Evolutionary conservation across 2,329 filamentous ascomycete genomes (phyloP).

Genomic region (Colletotrichum lentis): DNA sequence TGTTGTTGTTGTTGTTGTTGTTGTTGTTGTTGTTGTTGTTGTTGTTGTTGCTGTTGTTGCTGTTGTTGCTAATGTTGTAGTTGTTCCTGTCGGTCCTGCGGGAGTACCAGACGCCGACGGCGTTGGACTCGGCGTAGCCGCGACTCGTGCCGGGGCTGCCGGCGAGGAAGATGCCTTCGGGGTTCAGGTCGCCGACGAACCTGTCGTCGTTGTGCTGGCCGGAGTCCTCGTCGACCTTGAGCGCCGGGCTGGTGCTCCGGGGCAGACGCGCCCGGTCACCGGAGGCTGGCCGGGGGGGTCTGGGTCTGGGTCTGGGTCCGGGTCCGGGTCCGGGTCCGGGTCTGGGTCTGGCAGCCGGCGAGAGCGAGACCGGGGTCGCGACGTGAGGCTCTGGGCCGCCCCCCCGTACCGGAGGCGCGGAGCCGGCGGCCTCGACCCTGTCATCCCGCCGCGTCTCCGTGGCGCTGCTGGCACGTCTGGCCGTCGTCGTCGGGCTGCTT

Average conservation of each 20-base stretch:
- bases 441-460: background rate
- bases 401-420: background rate
- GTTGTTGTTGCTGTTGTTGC: too few species aligned
- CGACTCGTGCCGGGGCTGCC: slow-evolving; percentile 32
- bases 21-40: too few species aligned
- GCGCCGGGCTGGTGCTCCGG: background rate
- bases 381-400: background rate
- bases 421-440: background rate
- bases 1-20: too few species aligned
- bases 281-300: too few species aligned
- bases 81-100: slow-evolving; percentile 5
- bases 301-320: too few species aligned
- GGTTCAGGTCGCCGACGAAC: slow-evolving; percentile 42
- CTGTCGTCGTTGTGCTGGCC: slow-evolving; percentile 31
- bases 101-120: slow-evolving; percentile 38
- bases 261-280: background rate
- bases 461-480: background rate
- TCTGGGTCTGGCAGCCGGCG: background rate
- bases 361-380: too few species aligned
- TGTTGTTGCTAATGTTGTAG: too few species aligned
- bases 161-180: slow-evolving; percentile 41
- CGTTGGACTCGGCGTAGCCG: slow-evolving; percentile 32
- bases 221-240: slow-evolving; percentile 27
- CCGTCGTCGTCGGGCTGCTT: background rate
- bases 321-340: too few species aligned